Evolutionary conservation across 345 rosid genomes (phyloP), one percentile per base, ranked within the genome.

Genomic region (Nasturtium officinale): DNA sequence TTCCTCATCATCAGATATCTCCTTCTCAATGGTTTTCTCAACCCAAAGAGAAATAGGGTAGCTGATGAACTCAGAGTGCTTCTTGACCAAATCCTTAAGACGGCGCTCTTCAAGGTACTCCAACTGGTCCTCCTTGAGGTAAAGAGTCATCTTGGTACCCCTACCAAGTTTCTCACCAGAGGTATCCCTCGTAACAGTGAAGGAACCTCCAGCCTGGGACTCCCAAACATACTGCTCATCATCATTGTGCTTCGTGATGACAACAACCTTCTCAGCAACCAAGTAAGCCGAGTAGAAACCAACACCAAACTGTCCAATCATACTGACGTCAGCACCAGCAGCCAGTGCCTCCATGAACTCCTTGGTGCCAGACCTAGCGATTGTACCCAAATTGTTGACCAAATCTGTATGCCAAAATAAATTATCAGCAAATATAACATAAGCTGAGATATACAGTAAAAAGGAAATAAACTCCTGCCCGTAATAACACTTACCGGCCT

Each of bases 181-280:
- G 28, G 83, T 79, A 16, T 90, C 96, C 67, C 94, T 81, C 10
- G 94, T 87, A 2, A 90, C 85, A 0, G 96, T 86, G 85, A 90
- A 90, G 4, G 96, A 90, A 0, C 96, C 96, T 21, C 96, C 96
- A n/a, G 96, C 96, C 55, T 90, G 96, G 15, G 96, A 90, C 80
- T 90, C 96, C 96, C 96, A 90, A 5, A 90, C 77, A 32, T 87
- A 90, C 75, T 90, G 93, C 74, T 90, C 96, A 38, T 90, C 93
- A 77, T 90, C 96, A 13, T 90, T 88, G 82, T 88, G 93, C 89
- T 88, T 90, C 1, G 90, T 45, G 48, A 88, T 82, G 48, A 90
- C 96, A 51, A 90, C 74, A 3, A 90, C 96, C 85, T 82, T 90
- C 65, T 90, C 96, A 6, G 96, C 85, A 32, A 90, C 93, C 82